These are phyloP conservation scores for Carnegiea gigantea DNA, from an alignment of 179 eudicot genomes.

Conservation along the genomic window DNA sequence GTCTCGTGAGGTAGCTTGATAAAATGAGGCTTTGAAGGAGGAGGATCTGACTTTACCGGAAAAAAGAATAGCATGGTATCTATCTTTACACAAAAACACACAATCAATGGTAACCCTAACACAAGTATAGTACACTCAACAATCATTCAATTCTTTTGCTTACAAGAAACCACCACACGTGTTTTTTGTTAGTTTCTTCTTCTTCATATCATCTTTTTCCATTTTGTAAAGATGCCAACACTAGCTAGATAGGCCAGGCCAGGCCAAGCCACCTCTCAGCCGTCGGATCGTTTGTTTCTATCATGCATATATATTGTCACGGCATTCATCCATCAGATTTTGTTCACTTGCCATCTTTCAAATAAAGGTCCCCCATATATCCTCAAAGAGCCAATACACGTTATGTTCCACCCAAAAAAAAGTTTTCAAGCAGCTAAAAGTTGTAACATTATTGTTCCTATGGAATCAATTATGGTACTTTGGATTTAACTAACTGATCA, in stretches of 20 bases:
- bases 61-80: constrained; percentile 27
- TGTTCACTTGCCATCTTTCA: constrained; percentile 20
- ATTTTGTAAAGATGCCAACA: constrained; percentile 43
- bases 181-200: constrained; percentile 39
- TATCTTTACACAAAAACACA: background rate
- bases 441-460: constrained; percentile 2
- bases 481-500: constrained; percentile 8
- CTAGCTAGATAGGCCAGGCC: background rate
- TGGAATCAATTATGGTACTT: constrained; percentile 25
- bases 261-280: constrained; percentile 13
- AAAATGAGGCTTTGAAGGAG: background rate
- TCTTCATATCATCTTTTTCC: constrained; percentile 18
- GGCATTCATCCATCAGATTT: constrained; percentile 29
- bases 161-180: constrained; percentile 24
- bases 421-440: constrained; percentile 17
- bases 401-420: constrained; percentile 21
- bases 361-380: constrained; percentile 35
- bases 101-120: constrained; percentile 13
- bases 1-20: background rate
- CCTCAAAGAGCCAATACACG: constrained; percentile 20
- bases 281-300: constrained; percentile 35
- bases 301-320: constrained; percentile 25
- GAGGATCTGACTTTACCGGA: constrained; percentile 24
- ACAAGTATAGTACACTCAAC: constrained; percentile 13
- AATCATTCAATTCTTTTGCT: constrained; percentile 25